Conservation (phyloP, 345 rosid species). For the Passiflora organensis region DNA sequence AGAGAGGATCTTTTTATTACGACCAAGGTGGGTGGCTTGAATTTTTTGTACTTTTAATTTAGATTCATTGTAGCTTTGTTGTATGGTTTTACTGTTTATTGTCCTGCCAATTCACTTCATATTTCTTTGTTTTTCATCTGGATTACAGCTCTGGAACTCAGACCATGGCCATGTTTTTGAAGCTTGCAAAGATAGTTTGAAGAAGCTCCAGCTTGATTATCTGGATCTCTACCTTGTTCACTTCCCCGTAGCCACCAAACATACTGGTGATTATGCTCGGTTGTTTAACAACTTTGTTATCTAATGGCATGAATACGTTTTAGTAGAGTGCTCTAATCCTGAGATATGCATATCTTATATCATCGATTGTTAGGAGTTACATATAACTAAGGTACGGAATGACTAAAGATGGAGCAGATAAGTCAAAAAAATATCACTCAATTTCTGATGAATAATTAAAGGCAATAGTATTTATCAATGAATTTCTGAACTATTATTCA, state of each 20-base stretch:
- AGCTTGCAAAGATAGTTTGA: constrained; percentile 81
- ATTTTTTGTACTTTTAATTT: neutral
- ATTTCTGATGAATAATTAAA: no score
- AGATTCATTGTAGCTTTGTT: no score
- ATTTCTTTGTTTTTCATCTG: neutral
- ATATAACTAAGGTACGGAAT: no score
- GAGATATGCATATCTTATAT: no score
- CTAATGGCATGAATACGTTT: no score
- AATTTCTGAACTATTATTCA: neutral
- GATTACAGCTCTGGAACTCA: constrained; percentile 84
- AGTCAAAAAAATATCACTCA: no score
- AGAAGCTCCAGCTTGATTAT: constrained; percentile 82
- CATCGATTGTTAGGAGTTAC: no score
- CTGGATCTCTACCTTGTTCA: constrained; percentile 85
- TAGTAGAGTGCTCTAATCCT: no score
- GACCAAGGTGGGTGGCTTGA: constrained; percentile 48
- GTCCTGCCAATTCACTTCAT: no score
- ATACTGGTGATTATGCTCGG: constrained; percentile 50
- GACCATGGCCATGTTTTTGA: constrained; percentile 85
- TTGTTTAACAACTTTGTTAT: neutral
- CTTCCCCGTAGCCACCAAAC: constrained; percentile 76
- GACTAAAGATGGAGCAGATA: no score
- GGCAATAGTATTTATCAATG: no score
- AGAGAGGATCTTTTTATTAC: constrained; percentile 85
- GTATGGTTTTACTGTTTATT: no score